These are phyloP conservation scores for Cordyceps fumosorosea DNA, from an alignment of 2,329 filamentous ascomycete species.

Conservation along the genomic window DNA sequence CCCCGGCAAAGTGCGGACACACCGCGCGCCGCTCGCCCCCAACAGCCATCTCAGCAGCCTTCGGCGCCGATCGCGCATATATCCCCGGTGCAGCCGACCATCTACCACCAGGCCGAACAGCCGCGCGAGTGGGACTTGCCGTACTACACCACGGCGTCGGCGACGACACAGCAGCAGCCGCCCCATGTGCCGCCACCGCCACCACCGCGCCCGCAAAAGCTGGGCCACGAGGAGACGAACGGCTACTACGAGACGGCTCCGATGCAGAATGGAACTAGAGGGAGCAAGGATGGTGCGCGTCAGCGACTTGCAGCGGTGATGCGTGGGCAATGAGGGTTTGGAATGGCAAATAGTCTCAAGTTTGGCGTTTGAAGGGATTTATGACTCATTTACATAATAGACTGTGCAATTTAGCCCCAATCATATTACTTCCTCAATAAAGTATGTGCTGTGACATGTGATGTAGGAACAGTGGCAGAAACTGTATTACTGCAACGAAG, in stretches of 20 bases:
- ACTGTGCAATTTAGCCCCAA: background rate
- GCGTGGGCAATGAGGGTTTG: background rate
- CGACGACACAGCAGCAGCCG: conserved; percentile 14
- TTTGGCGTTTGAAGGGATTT: background rate
- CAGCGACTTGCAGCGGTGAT: conserved; percentile 12
- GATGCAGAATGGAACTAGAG: conserved; percentile 12
- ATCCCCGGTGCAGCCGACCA: background rate
- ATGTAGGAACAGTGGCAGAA: no score
- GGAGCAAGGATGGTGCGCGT: conserved; percentile 6
- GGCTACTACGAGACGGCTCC: conserved; percentile 26
- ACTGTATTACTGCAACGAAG: background rate
- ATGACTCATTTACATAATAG: background rate
- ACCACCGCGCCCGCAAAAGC: conserved; percentile 29
- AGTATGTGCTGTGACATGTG: no score
- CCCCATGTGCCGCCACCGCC: conserved; percentile 28
- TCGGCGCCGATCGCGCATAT: conserved; percentile 10
- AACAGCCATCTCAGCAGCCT: conserved; percentile 13
- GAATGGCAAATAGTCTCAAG: background rate
- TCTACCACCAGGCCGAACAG: background rate
- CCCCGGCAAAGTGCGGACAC: background rate
- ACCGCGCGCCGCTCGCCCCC: no score
- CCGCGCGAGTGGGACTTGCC: conserved; percentile 24
- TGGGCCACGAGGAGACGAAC: conserved; percentile 29
- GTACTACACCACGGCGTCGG: conserved; percentile 20
- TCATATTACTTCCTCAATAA: background rate